Percentiles rank a stretch among this genome's conserved stretches.
Conservation (phyloP, 148 eudicot genomes). For the Nyssa sinensis region DNA sequence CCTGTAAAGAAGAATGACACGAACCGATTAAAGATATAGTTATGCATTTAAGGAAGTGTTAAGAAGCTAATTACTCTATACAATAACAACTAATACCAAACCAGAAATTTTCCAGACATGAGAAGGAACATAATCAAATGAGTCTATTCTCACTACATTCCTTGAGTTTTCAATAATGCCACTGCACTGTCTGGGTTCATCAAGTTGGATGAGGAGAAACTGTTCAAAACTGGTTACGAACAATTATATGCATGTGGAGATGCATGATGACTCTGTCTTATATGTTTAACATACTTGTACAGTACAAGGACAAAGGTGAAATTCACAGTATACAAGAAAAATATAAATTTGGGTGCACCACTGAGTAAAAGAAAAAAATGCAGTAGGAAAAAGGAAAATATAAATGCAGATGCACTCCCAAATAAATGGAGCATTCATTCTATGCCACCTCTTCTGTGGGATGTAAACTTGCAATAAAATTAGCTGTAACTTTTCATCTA, state of each 20-base stretch:
- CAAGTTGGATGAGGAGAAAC: background rate
- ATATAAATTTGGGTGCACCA: no score
- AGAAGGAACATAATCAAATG: background rate
- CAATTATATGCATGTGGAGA: background rate
- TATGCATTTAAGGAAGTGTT: background rate
- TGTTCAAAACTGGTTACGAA: background rate
- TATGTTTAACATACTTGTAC: background rate
- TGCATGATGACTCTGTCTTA: background rate
- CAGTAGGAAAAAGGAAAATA: no score
- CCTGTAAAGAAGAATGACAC: conserved; percentile 46
- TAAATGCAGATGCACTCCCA: background rate
- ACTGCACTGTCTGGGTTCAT: background rate
- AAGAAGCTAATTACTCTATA: background rate
- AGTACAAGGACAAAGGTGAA: background rate
- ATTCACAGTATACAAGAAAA: no score
- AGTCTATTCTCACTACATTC: background rate
- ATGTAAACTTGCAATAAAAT: background rate
- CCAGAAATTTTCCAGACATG: background rate
- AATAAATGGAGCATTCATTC: no score
- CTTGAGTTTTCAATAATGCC: background rate
- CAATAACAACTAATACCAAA: background rate
- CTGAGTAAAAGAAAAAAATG: no score
- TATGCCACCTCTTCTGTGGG: background rate
- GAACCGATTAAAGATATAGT: background rate
- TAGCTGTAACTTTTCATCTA: background rate